Evolutionary conservation across 2,329 filamentous ascomycete species (phyloP), one percentile per base, ranked within the genome.

Genomic region (Colletotrichum graminicola): DNA sequence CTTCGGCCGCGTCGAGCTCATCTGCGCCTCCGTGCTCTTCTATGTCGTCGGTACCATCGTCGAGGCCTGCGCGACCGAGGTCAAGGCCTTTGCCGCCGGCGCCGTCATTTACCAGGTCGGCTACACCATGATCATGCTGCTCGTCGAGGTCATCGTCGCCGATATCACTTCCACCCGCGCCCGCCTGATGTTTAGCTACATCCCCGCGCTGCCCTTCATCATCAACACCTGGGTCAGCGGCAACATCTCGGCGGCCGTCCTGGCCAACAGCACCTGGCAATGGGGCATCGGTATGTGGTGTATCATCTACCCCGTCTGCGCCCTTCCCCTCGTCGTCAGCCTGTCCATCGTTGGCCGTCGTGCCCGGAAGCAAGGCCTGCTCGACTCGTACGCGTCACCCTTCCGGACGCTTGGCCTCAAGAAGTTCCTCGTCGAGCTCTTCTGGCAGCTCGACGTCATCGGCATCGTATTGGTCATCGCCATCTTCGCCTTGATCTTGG

Each of bases 231-330:
- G 90, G 90, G 84, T 91, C 5, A 87, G 86, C 73, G 90, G 90
- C 34, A 83, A 91, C 74, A 79, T 92, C 54, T 82, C 87, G 4
- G 69, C 75, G 4, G 81, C 85, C 0, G 87, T 90, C 1, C 78
- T 90, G 1, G 75, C 68, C 0, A 75, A 71, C 18, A 88, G 86
- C 0, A 84, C 80, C 10, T 92, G 90, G 90, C 79, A 84, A 71
- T 91, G 89, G 89, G 90, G 89, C 41, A 84, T 90, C 41, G 89
- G 88, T 75, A 91, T 91, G 89, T 92, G 87, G 83, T 83, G 82
- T 73, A 88, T 91, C 77, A 90, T 91, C 71, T 91, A 89, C 77
- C 85, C 89, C 3, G 84, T 87, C 29, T 68, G 66, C 55, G 81
- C 87, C 3, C 74, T 90, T 12, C 89, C 90, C 2, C 83, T 91